Base-by-base conservation (phyloP, 345 rosid genomes). In the Lumnitzera littorea region DNA sequence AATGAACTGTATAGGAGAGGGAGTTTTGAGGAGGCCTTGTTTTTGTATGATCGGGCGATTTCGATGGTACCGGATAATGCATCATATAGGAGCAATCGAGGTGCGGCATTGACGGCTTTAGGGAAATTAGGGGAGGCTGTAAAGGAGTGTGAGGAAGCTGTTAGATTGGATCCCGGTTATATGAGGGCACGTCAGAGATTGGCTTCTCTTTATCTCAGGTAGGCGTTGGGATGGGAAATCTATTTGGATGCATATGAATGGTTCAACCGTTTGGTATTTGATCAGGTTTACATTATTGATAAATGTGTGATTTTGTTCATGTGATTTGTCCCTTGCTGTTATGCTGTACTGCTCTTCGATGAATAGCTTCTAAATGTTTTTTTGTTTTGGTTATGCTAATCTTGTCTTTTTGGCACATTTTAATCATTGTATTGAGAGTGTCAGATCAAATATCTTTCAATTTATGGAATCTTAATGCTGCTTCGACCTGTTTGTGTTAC, bases 141-240 rank as follows among this genome's bases (percentile, higher is more conserved):
- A 60, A 80, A 61, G 63, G 99, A 94, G 54, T 90, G 97, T 43
- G 84, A 90, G 71, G 97, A 84, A 77, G 96, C 99, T 11, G 83
- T 90, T 12, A 82, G 78, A 69, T 65, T 90, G 58, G 96, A 90
- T 64, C 86, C 88, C 47, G 66, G 67, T 54, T 91, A 84, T 78
- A 67, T 65, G 16, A 80, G 97, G 72, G 97, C 95, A 61, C 94
- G 78, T 60, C 97, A 85, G 67, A 76, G 99, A 61, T 75, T 94
- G 53, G 84, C 81, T 66, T 84, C 89, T 68, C 85, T 94, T 65
- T 82, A 83, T 62, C 82, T 88, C 63, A 88, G 97, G 99, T 90
- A 67, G 51, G 66, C 48, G 36, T 15, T 29, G 29, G 11, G 41
- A 36, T 36, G 43, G 43, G 43, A 29, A 48, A 15, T 61, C 20